Evolutionary conservation across 768 basidiomycete species (phyloP), one percentile per base, ranked within the genome.

Genomic region (Daedaleopsis sinensis): DNA sequence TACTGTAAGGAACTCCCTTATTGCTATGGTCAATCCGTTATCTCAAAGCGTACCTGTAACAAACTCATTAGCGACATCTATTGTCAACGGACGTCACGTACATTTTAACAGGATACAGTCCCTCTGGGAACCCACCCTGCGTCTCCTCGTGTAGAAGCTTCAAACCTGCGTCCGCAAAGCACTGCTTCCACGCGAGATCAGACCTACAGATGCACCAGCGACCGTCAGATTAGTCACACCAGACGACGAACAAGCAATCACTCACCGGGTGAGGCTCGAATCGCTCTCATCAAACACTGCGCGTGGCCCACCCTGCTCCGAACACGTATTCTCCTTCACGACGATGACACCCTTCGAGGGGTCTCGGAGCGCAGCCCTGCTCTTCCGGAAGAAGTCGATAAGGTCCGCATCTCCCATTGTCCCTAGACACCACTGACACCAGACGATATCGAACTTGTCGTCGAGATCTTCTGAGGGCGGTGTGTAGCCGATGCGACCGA

Each of bases 341-440:
- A 98, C 80, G 55, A 98, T 89, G 42, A 92, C 61, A 57, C 89
- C 87, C 44, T 74, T 67, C 1, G 69, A 74, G 37, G 68, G 69
- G 50, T 71, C 69, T n/a, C 87, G 79, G 59, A 98, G 72, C 0
- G 93, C 85, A 3, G 74, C 76, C 50, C 80, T 79, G 62, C 88
- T 81, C 50, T 87, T 79, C 65, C 80, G 77, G 65, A 98, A 80
- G 76, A 98, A 98, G 2, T 77, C 73, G 27, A 93, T 81, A 23
- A 98, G 83, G 71, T 96, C 91, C 9, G 71, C 69, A 71, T 96
- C 87, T 57, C 80, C 84, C 59, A 97, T 80, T 77, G 96, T 92
- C 2, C 93, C 92, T 16, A 98, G 81, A 77, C 96, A 96, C 96
- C 96, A 98, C 73, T 99, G 96, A 68, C 93, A 93, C 96, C 93